These are phyloP conservation scores for Panicum miliaceum DNA, from an alignment of 176 grass and related monocot genomes.

Conservation along the genomic window DNA sequence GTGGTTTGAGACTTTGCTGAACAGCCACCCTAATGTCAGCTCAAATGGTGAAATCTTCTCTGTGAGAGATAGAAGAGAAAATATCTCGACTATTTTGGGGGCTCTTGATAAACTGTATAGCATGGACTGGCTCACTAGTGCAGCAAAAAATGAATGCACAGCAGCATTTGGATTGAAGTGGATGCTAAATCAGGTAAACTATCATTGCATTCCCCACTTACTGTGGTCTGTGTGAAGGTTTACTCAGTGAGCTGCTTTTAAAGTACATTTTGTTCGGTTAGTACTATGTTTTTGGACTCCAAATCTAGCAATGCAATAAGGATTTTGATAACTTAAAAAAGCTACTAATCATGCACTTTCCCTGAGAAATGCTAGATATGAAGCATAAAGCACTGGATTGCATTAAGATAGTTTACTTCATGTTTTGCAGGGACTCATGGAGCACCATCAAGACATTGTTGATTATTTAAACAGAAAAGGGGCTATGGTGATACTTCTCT, in stretches of 20 bases:
- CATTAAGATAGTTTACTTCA: not conserved
- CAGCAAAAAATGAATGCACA: slow-evolving; percentile 85
- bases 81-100: slow-evolving; percentile 54
- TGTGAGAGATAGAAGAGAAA: slow-evolving; percentile 55
- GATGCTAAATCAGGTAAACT: slow-evolving; percentile 92
- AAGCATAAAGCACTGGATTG: not conserved
- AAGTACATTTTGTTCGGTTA: slow-evolving; percentile 1
- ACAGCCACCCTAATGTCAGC: slow-evolving; percentile 93
- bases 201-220: not conserved
- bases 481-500: slow-evolving; percentile 89
- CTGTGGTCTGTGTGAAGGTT: not conserved
- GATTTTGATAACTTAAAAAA: not conserved
- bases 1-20: slow-evolving; percentile 96
- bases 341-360: not conserved
- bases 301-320: not conserved
- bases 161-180: slow-evolving; percentile 92
- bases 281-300: not conserved
- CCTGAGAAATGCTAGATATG: not conserved
- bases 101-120: slow-evolving; percentile 77
- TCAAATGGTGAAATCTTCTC: slow-evolving; percentile 94
- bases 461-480: slow-evolving; percentile 71
- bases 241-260: not conserved
- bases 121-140: slow-evolving; percentile 87
- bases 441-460: slow-evolving; percentile 58
- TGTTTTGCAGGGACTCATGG: slow-evolving; percentile 69